A percentile compares a stretch with the other conserved stretches of the same genome.
These are phyloP conservation scores for Ophiostoma novo-ulmi DNA, from an alignment of 2,329 filamentous ascomycete species.

Conservation along the genomic window DNA sequence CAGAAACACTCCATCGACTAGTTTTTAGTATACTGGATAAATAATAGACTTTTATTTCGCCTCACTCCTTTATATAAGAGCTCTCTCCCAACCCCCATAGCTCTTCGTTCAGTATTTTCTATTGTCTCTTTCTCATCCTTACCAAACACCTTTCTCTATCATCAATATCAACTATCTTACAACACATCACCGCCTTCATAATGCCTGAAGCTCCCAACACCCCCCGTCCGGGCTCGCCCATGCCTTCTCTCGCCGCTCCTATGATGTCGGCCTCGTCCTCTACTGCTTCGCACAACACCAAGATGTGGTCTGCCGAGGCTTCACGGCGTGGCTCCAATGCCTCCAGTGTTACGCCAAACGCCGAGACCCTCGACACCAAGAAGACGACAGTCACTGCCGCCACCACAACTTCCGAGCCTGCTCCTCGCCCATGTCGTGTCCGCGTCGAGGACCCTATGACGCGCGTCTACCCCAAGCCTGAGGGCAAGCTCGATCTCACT, in stretches of 20 bases:
- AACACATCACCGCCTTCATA: background rate
- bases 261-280: conserved; percentile 21
- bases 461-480: conserved; percentile 41
- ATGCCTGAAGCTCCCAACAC: background rate
- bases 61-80: background rate
- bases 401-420: background rate
- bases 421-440: background rate
- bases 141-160: background rate
- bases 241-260: conserved; percentile 10
- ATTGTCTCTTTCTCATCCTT: background rate
- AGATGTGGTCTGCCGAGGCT: conserved; percentile 22
- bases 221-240: background rate
- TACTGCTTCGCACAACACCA: background rate
- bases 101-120: background rate
- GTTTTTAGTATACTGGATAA: background rate
- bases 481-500: conserved; percentile 38
- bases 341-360: conserved; percentile 8
- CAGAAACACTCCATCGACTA: background rate
- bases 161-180: background rate
- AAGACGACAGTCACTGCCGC: background rate
- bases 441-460: conserved; percentile 34
- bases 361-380: background rate
- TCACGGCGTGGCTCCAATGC: conserved; percentile 27
- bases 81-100: background rate
- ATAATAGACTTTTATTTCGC: no score